phyloP scores from a whole-genome alignment of 1,284 basidiomycete species.

The Vanrija humicola region DNA sequence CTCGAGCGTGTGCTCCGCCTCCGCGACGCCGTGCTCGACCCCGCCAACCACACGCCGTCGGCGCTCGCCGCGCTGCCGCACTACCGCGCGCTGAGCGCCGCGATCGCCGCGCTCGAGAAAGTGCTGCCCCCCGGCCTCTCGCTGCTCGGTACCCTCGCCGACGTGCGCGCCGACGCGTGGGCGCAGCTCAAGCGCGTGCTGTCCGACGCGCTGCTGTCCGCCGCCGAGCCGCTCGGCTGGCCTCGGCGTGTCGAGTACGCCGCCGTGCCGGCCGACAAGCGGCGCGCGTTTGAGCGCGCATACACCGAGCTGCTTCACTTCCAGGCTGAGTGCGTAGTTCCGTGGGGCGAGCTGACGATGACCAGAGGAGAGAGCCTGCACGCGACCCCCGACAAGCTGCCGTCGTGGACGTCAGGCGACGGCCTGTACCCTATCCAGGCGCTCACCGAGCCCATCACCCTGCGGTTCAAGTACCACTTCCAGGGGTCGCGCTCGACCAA shows the following conservation, averaged over 20 bases:
- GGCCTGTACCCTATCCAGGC: conserved; percentile 76
- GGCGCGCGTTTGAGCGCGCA: conserved; percentile 64
- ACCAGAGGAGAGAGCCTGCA: conserved; percentile 2
- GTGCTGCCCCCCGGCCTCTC: conserved; percentile 51
- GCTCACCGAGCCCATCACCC: conserved; percentile 74
- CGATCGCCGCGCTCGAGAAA: conserved; percentile 53
- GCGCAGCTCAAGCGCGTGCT: conserved; percentile 62
- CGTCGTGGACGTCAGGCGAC: conserved; percentile 31
- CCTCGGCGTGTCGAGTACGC: conserved; percentile 66
- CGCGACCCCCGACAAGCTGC: background rate
- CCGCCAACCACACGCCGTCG: conserved; percentile 48
- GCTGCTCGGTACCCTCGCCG: conserved; percentile 53
- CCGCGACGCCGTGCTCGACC: conserved; percentile 40
- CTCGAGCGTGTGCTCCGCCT: conserved; percentile 61
- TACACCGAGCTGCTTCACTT: conserved; percentile 71
- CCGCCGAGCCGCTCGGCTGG: conserved; percentile 73
- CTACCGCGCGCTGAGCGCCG: conserved; percentile 61
- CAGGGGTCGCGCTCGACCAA: conserved; percentile 83
- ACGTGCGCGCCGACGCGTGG: conserved; percentile 67
- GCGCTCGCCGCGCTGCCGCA: conserved; percentile 52
- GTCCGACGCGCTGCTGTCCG: conserved; percentile 58
- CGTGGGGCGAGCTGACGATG: too few relatives aligned
- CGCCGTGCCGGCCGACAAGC: conserved; percentile 53
- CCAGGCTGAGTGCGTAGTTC: conserved; percentile 57
- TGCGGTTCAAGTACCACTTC: conserved; percentile 95